Evolutionary conservation across 352 stramenopile species (phyloP).

Genomic region (Achlya hypogyna): DNA sequence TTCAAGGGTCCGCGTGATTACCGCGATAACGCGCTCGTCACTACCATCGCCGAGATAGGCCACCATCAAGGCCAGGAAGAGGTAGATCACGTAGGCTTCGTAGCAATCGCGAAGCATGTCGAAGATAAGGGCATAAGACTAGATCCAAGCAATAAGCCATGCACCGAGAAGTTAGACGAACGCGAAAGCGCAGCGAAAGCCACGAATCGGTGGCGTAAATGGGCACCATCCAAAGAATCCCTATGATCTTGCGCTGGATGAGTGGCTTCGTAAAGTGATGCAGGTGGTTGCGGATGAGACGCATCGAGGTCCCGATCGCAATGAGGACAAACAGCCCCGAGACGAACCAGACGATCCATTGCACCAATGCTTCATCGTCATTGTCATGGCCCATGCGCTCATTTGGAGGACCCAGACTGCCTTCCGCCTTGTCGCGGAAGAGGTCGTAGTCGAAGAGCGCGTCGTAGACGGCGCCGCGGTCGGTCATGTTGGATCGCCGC

Average conservation of each 20-base stretch:
- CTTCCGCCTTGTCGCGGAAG: too few relatives aligned
- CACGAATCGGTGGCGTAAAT: constrained; percentile 97
- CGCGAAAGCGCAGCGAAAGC: constrained; percentile 90
- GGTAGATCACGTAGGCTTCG: constrained; percentile 97
- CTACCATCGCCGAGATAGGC: constrained; percentile 89
- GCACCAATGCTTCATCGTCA: constrained; percentile 39
- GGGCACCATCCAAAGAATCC: constrained; percentile 98
- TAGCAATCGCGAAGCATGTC: constrained; percentile 95
- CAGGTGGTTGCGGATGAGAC: constrained; percentile 87
- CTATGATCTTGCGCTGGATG: constrained; percentile 94
- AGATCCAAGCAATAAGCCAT: neutral
- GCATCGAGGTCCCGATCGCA: constrained; percentile 79
- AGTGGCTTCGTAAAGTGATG: constrained; percentile 88
- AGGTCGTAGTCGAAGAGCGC: neutral
- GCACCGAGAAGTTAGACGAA: constrained; percentile 31
- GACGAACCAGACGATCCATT: constrained; percentile 73
- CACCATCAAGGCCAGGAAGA: constrained; percentile 96
- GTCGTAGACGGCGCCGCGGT: neutral
- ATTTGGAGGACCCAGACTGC: too few relatives aligned
- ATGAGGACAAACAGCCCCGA: constrained; percentile 87
- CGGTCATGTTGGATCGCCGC: neutral
- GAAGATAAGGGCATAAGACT: constrained; percentile 70
- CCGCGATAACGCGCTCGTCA: constrained; percentile 69
- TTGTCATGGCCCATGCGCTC: neutral
- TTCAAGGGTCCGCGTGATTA: constrained; percentile 28